These are phyloP conservation scores for Apophysomyces variabilis DNA, from an alignment of 371 early-diverging fungal genomes.

Conservation along the genomic window DNA sequence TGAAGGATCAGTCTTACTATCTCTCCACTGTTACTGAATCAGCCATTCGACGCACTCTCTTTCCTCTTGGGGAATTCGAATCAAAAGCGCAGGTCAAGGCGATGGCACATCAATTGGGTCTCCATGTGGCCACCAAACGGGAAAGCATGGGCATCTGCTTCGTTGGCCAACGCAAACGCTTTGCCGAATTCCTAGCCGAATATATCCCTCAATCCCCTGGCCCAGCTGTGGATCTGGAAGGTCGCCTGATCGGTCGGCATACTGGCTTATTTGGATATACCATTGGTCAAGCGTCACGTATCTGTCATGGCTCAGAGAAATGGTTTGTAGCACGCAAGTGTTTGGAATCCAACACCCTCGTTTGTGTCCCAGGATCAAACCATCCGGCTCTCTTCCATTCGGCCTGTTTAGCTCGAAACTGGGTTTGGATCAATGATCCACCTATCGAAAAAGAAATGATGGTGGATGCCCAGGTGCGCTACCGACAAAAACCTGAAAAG, in stretches of 20 bases:
- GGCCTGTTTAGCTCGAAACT: slow-evolving; percentile 40
- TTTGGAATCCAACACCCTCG: slow-evolving; percentile 34
- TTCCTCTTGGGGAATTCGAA: slow-evolving; percentile 81
- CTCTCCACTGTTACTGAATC: slow-evolving; percentile 68
- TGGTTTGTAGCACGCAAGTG: slow-evolving; percentile 57
- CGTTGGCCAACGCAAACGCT: slow-evolving; percentile 81
- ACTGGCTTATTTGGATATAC: slow-evolving; percentile 74
- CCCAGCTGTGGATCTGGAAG: slow-evolving; percentile 63
- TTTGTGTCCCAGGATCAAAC: slow-evolving; percentile 48
- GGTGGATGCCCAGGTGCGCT: slow-evolving; percentile 49
- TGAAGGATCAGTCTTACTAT: slow-evolving; percentile 95
- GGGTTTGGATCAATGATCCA: slow-evolving; percentile 49
- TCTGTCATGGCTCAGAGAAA: slow-evolving; percentile 61
- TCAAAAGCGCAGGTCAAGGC: slow-evolving; percentile 75
- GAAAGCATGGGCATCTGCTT: slow-evolving; percentile 98
- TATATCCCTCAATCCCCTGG: slow-evolving; percentile 68
- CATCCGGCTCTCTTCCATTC: slow-evolving; percentile 48
- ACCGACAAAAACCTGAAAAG: slow-evolving; percentile 49
- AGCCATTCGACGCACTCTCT: slow-evolving; percentile 65
- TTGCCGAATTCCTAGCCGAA: slow-evolving; percentile 79
- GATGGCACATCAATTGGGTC: slow-evolving; percentile 63
- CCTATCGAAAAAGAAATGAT: slow-evolving; percentile 13
- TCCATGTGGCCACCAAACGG: slow-evolving; percentile 69
- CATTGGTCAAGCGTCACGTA: slow-evolving; percentile 74
- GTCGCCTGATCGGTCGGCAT: slow-evolving; percentile 66